A percentile compares a stretch with the other conserved stretches of the same genome.
phyloP scores from a whole-genome alignment of 78 protist genomes.

The Cyanophora paradoxa region DNA sequence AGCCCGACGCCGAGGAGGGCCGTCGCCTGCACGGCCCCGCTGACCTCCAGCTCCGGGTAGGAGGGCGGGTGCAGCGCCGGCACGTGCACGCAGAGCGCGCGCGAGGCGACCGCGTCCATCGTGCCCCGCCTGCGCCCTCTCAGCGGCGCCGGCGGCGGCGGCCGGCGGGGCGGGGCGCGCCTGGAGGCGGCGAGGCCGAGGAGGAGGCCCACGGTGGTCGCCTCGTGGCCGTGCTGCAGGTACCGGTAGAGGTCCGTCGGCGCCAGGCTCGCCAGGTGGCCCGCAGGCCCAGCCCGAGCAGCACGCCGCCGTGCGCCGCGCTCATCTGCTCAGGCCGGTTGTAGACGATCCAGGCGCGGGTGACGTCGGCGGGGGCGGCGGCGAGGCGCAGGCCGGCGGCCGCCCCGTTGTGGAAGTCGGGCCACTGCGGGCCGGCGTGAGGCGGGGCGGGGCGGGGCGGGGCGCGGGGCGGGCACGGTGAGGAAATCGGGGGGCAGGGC shows the following conservation, averaged over 20 bases:
- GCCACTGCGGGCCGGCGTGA: slow-evolving; percentile 50
- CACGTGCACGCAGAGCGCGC: slow-evolving; percentile 66
- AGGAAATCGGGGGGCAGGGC: not conserved
- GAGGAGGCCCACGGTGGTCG: slow-evolving; percentile 65
- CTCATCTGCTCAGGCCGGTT: slow-evolving; percentile 11
- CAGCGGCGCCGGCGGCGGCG: no score
- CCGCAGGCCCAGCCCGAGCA: slow-evolving; percentile 75
- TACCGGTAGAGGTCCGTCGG: slow-evolving; percentile 46
- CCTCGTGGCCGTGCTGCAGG: slow-evolving; percentile 52
- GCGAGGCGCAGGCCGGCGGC: slow-evolving; percentile 65
- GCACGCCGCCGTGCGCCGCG: slow-evolving; percentile 49
- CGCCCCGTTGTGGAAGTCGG: slow-evolving; percentile 77
- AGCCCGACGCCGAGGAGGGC: slow-evolving; percentile 78
- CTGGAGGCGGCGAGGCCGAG: slow-evolving; percentile 65
- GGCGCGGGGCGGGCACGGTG: no score
- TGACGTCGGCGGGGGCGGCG: slow-evolving; percentile 5
- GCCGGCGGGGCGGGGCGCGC: no score
- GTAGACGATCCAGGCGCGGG: slow-evolving; percentile 55
- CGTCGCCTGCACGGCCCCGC: slow-evolving; percentile 58
- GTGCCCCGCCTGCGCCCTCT: no score
- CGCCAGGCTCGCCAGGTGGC: slow-evolving; percentile 53
- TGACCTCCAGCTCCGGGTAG: slow-evolving; percentile 62
- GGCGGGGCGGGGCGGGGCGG: no score
- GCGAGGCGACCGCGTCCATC: slow-evolving; percentile 47
- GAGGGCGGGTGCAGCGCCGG: slow-evolving; percentile 78